Percentiles rank a stretch among this genome's conserved stretches.
phyloP scores from a whole-genome alignment of 129 eudicot genomes.

The Artemisia tridentata region DNA sequence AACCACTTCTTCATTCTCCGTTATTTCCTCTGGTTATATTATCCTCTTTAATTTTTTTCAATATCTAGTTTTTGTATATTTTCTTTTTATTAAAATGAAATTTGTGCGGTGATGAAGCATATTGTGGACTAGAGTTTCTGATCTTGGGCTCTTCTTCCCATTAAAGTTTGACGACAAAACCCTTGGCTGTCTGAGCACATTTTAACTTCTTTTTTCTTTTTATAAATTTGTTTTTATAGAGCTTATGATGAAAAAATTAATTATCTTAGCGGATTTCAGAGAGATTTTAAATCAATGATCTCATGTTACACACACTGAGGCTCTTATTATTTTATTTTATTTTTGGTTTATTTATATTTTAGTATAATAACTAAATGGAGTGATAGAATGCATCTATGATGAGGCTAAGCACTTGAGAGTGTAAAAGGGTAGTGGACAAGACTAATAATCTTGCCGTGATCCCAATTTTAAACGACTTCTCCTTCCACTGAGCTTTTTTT shows the following conservation, averaged over 20 bases:
- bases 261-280: slow-evolving; percentile 84
- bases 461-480: slow-evolving; percentile 61
- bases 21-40: too few species aligned
- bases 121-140: slow-evolving; percentile 87
- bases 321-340: background rate
- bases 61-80: too few species aligned
- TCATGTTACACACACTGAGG: slow-evolving; percentile 89
- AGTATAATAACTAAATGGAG: too few species aligned
- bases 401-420: slow-evolving; percentile 36
- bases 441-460: slow-evolving; percentile 46
- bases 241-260: slow-evolving; percentile 55
- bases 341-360: background rate
- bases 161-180: slow-evolving; percentile 58
- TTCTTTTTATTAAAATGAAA: too few species aligned
- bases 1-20: too few species aligned
- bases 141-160: slow-evolving; percentile 47
- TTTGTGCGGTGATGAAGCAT: slow-evolving; percentile 39
- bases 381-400: slow-evolving; percentile 18
- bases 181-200: slow-evolving; percentile 85
- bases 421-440: slow-evolving; percentile 59
- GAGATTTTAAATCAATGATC: slow-evolving; percentile 58
- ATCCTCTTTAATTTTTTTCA: too few species aligned
- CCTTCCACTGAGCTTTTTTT: slow-evolving; percentile 66
- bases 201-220: background rate
- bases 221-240: background rate